A percentile compares a stretch with the other conserved stretches of the same genome.
These are phyloP conservation scores for Russula olivacea DNA, from an alignment of 768 basidiomycete genomes.

Conservation along the genomic window DNA sequence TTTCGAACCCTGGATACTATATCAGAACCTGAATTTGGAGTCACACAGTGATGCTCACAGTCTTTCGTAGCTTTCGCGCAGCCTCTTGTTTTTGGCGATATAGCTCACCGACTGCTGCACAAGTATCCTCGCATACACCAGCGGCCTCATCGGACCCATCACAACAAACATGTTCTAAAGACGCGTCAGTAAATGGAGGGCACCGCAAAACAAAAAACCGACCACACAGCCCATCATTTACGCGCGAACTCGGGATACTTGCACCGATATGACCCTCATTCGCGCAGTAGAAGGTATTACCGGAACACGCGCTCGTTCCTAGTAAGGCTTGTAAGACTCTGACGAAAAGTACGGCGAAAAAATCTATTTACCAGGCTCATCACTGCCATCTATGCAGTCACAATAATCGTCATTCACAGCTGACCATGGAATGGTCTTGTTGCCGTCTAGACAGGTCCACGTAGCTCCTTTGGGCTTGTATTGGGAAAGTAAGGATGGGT, in stretches of 20 bases:
- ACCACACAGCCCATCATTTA: conserved; percentile 94
- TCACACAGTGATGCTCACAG: conserved; percentile 42
- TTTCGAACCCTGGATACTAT: conserved; percentile 66
- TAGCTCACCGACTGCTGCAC: conserved; percentile 65
- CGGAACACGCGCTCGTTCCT: conserved; percentile 84
- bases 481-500: conserved; percentile 47
- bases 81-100: conserved; percentile 64
- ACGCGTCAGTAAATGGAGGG: conserved; percentile 20
- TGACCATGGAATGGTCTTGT: conserved; percentile 67
- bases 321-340: conserved; percentile 9
- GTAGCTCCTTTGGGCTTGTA: conserved; percentile 45
- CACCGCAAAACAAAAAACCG: conserved; percentile 29
- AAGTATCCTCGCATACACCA: conserved; percentile 74
- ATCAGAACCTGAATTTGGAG: neutral
- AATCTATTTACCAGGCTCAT: conserved; percentile 79
- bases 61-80: conserved; percentile 73
- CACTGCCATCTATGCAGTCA: conserved; percentile 91
- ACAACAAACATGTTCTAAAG: conserved; percentile 81
- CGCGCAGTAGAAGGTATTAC: conserved; percentile 71
- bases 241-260: conserved; percentile 70
- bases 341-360: conserved; percentile 1
- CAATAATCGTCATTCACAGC: conserved; percentile 94
- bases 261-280: conserved; percentile 87
- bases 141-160: conserved; percentile 90
- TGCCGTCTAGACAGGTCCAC: conserved; percentile 81